Conservation (phyloP, 805 yeast species). For the Ogataea minuta region DNA sequence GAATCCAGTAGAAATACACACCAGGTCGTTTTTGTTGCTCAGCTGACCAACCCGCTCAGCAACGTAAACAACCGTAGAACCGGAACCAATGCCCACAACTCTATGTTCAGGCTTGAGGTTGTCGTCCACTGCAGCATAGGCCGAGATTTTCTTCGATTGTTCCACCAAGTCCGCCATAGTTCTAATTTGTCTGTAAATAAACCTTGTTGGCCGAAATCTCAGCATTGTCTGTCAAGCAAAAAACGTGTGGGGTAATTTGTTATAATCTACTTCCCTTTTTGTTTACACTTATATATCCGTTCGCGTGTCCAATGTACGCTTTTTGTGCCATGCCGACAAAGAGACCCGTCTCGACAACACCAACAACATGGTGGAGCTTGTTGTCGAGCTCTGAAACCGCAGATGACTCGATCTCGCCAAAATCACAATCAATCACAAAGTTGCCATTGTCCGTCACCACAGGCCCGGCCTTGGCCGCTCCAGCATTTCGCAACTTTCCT, state of each 20-base stretch:
- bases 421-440: constrained; percentile 88
- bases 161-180: constrained; percentile 48
- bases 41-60: constrained; percentile 90
- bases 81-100: constrained; percentile 93
- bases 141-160: constrained; percentile 85
- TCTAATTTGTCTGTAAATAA: constrained; percentile 3
- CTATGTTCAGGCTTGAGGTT: constrained; percentile 66
- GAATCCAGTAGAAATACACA: constrained; percentile 95
- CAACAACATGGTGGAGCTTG: constrained; percentile 70
- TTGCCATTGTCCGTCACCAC: constrained; percentile 94
- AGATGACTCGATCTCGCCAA: constrained; percentile 63
- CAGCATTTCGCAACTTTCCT: constrained; percentile 76
- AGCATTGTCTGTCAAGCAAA: constrained; percentile 12
- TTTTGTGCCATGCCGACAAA: constrained; percentile 72
- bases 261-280: constrained; percentile 5
- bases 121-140: constrained; percentile 89
- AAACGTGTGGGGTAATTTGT: constrained; percentile 12
- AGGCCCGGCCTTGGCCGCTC: constrained; percentile 93
- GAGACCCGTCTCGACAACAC: constrained; percentile 95
- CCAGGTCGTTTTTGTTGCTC: constrained; percentile 49
- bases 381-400: constrained; percentile 52
- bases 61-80: constrained; percentile 95
- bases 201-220: constrained; percentile 1
- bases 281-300: constrained; percentile 45
- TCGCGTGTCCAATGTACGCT: constrained; percentile 86